These are phyloP conservation scores for Brettanomyces bruxellensis DNA, from an alignment of 805 yeast genomes.

Conservation along the genomic window DNA sequence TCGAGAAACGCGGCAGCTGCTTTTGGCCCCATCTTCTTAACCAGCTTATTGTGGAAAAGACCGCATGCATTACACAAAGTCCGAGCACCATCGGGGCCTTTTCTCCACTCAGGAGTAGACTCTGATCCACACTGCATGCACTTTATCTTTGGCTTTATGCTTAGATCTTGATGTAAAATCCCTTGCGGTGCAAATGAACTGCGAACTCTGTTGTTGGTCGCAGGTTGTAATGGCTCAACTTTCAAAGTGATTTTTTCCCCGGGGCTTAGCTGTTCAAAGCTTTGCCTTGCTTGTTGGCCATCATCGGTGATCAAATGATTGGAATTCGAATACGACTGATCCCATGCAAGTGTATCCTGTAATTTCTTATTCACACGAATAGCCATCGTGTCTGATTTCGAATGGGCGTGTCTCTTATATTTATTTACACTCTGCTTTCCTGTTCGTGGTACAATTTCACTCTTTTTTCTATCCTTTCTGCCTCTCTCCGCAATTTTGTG, in stretches of 20 bases:
- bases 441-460: no score
- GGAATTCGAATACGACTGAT: no score
- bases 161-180: slow-evolving; percentile 26
- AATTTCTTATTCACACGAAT: background rate
- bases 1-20: slow-evolving; percentile 31
- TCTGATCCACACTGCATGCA: slow-evolving; percentile 68
- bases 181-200: slow-evolving; percentile 22
- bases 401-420: background rate
- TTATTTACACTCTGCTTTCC: no score
- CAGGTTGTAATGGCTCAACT: slow-evolving; percentile 24
- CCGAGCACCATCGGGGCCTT: slow-evolving; percentile 77
- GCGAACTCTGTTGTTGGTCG: slow-evolving; percentile 1
- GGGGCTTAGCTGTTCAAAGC: slow-evolving; percentile 2
- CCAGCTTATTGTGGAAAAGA: slow-evolving; percentile 55
- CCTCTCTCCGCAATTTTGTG: no score
- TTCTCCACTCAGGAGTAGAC: slow-evolving; percentile 88
- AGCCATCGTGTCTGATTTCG: slow-evolving; percentile 1
- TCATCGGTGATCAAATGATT: background rate
- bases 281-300: background rate
- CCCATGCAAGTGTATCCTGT: background rate
- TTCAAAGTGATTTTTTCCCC: slow-evolving; percentile 22
- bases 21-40: slow-evolving; percentile 36
- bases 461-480: no score
- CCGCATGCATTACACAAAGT: slow-evolving; percentile 94
- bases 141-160: slow-evolving; percentile 20